phyloP scores from a whole-genome alignment of 768 basidiomycete species.

The Tylopilus felleus region DNA sequence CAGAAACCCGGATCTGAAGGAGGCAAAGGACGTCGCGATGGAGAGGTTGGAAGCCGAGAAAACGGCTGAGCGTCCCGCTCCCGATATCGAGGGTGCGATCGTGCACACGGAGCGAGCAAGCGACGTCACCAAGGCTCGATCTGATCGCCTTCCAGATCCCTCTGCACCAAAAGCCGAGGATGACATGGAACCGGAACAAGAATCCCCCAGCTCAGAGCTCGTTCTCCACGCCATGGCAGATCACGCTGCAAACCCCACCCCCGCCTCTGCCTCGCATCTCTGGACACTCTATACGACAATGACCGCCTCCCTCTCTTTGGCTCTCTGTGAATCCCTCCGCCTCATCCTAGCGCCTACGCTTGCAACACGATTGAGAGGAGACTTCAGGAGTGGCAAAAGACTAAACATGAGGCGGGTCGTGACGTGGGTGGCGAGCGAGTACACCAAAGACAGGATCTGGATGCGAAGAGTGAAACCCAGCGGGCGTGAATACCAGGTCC shows the following conservation, averaged over 20 bases:
- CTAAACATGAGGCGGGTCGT: conserved; percentile 99
- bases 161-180: conserved; percentile 31
- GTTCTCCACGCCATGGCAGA: conserved; percentile 20
- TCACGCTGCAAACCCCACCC: conserved; percentile 22
- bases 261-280: conserved; percentile 54
- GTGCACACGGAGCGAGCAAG: conserved; percentile 31
- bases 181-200: conserved; percentile 18
- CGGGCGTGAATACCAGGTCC: conserved; percentile 91
- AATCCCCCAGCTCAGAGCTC: conserved; percentile 17
- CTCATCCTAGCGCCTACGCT: conserved; percentile 94
- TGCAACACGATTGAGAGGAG: conserved; percentile 91
- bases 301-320: conserved; percentile 87
- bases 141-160: conserved; percentile 21
- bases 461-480: conserved; percentile 90
- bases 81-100: conserved; percentile 47
- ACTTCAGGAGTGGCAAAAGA: conserved; percentile 96
- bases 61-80: conserved; percentile 23
- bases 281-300: conserved; percentile 91
- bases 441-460: conserved; percentile 99
- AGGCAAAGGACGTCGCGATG: conserved; percentile 22
- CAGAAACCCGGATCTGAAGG: conserved; percentile 25
- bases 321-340: conserved; percentile 93
- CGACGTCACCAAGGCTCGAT: not conserved
- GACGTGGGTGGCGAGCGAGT: conserved; percentile 96
- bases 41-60: conserved; percentile 28